These are phyloP conservation scores for Lepiota venenata DNA, from an alignment of 768 basidiomycete species.

Conservation along the genomic window DNA sequence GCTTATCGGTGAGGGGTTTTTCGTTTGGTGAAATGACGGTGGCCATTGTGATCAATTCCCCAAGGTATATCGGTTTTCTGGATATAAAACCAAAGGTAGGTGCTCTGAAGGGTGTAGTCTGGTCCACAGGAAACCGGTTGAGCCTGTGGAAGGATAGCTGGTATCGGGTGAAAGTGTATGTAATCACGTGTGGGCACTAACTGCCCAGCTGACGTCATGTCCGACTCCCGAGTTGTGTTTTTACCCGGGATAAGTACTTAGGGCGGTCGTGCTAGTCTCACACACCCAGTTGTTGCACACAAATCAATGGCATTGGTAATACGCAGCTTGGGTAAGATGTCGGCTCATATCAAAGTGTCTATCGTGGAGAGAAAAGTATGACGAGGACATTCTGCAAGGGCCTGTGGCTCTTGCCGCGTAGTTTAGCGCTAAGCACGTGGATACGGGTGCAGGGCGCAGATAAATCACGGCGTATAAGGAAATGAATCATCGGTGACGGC, in stretches of 20 bases:
- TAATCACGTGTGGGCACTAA: too few species aligned
- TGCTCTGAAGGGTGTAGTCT: too few species aligned
- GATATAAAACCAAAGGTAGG: background rate
- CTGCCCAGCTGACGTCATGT: too few species aligned
- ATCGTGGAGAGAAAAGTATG: background rate
- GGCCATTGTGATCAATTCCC: background rate
- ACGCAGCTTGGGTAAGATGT: background rate
- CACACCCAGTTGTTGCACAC: too few species aligned
- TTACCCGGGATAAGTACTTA: too few species aligned
- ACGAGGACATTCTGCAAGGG: constrained; percentile 15
- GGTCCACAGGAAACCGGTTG: too few species aligned
- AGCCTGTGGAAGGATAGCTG: too few species aligned
- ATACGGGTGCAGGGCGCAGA: constrained; percentile 13
- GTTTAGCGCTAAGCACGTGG: constrained; percentile 17
- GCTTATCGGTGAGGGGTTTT: constrained; percentile 21
- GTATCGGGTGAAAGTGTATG: too few species aligned
- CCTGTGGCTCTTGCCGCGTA: constrained; percentile 13
- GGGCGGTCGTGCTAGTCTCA: too few species aligned
- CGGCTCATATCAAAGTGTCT: constrained; percentile 14
- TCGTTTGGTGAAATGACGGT: constrained; percentile 13
- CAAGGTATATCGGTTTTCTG: background rate
- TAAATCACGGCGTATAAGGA: constrained; percentile 15
- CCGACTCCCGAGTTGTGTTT: too few species aligned
- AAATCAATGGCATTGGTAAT: too few species aligned
- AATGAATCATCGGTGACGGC: background rate